A percentile compares a stretch with the other conserved stretches of the same genome.
Conservation (phyloP, 2,329 filamentous ascomycete genomes). For the Diaporthe aspalathi region DNA sequence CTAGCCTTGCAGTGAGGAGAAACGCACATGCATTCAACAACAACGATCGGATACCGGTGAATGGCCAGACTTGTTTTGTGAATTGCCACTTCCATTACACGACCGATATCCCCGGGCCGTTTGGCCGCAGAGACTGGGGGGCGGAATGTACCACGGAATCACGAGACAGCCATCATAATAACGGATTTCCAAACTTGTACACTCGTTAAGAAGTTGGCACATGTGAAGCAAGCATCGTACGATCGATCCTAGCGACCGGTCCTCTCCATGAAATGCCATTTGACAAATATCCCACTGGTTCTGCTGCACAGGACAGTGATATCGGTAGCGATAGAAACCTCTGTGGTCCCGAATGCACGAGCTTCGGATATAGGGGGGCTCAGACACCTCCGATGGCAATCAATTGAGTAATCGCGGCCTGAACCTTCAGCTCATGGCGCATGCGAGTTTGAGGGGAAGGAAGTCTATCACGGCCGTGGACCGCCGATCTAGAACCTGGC, state of each 20-base stretch:
- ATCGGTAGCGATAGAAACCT: not conserved
- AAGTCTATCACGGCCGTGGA: constrained; percentile 14
- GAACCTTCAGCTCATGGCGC: constrained; percentile 10
- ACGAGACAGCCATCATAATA: too few relatives aligned
- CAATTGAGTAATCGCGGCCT: constrained; percentile 23
- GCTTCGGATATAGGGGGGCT: constrained; percentile 12
- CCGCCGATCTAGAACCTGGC: constrained; percentile 16
- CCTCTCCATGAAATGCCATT: not conserved
- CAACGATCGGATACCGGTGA: not conserved
- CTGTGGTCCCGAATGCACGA: not conserved
- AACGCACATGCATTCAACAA: not conserved
- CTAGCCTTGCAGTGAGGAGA: not conserved
- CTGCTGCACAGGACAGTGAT: not conserved
- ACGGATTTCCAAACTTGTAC: too few relatives aligned
- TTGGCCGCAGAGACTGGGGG: not conserved
- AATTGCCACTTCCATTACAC: not conserved
- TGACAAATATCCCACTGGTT: too few relatives aligned
- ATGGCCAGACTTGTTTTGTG: not conserved
- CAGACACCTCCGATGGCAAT: constrained; percentile 3
- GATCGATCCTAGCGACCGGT: too few relatives aligned
- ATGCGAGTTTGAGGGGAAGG: constrained; percentile 18
- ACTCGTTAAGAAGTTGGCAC: not conserved
- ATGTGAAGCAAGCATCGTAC: not conserved
- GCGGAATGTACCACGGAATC: too few relatives aligned
- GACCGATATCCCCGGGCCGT: not conserved